Percentiles rank a stretch among this genome's conserved stretches.
These are phyloP conservation scores for Zoysia matrella DNA, from an alignment of 202 grass and related monocot genomes.

Conservation along the genomic window DNA sequence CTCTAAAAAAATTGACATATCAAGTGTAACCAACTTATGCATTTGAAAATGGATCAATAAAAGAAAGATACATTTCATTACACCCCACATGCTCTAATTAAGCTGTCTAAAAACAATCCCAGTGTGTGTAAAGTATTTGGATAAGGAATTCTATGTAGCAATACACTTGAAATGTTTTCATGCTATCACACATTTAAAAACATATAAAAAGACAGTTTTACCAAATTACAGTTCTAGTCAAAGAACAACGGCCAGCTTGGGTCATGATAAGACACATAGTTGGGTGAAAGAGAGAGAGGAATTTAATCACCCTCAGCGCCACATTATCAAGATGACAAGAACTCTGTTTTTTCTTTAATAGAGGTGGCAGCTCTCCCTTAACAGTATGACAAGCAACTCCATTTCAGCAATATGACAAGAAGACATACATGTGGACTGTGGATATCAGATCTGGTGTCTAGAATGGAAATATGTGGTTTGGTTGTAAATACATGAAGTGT, in stretches of 20 bases:
- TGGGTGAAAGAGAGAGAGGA: background rate
- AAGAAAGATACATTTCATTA: slow-evolving; percentile 13
- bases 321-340: background rate
- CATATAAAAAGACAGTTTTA: background rate
- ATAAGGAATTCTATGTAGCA: background rate
- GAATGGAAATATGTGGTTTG: background rate
- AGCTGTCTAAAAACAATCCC: background rate
- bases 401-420: background rate
- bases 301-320: background rate
- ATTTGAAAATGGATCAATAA: slow-evolving; percentile 36
- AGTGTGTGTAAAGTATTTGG: background rate
- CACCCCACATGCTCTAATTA: background rate
- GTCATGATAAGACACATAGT: background rate
- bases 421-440: no score
- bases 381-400: background rate
- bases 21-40: background rate
- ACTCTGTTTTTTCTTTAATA: background rate
- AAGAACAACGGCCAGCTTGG: background rate
- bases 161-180: background rate
- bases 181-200: background rate
- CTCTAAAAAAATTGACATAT: no score
- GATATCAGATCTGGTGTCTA: slow-evolving; percentile 10
- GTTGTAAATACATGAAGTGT: background rate
- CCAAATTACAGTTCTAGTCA: background rate
- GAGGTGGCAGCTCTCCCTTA: no score